Conservation (phyloP, 2,329 filamentous ascomycete species). For the Magnaporthiopsis rhizophila region DNA sequence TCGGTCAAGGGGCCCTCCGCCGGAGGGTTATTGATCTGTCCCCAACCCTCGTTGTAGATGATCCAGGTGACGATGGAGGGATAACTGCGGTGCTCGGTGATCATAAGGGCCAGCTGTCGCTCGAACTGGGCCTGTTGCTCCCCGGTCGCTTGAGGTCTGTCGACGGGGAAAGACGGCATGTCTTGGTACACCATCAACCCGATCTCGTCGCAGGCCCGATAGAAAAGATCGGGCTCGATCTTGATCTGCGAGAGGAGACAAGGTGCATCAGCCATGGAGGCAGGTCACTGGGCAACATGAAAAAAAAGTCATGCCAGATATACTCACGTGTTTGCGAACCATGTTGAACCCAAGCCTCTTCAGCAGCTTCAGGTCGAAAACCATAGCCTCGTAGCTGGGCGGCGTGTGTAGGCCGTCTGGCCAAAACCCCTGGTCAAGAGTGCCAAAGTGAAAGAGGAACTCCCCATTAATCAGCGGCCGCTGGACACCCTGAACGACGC, state of each 20-base stretch:
- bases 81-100: conserved; percentile 56
- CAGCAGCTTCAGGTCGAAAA: conserved; percentile 54
- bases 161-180: conserved; percentile 52
- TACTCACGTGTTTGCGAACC: conserved; percentile 58
- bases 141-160: conserved; percentile 27
- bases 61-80: conserved; percentile 59
- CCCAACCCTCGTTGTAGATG: conserved; percentile 69
- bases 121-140: conserved; percentile 56
- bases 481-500: conserved; percentile 47
- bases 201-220: conserved; percentile 57
- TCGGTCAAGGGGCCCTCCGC: conserved; percentile 51
- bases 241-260: conserved; percentile 45
- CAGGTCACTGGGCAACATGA: not conserved
- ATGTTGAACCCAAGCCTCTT: conserved; percentile 64
- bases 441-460: conserved; percentile 60
- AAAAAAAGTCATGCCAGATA: not conserved
- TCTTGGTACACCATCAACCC: conserved; percentile 63
- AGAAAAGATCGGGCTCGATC: conserved; percentile 59
- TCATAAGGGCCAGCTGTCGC: conserved; percentile 52
- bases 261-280: not conserved
- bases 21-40: conserved; percentile 39
- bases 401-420: conserved; percentile 60
- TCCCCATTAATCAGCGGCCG: conserved; percentile 61
- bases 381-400: conserved; percentile 59
- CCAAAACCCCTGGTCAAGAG: conserved; percentile 65